These are phyloP conservation scores for Sphagnum fallax DNA, from an alignment of 228 moss, liverwort and hornwort genomes.

Conservation along the genomic window DNA sequence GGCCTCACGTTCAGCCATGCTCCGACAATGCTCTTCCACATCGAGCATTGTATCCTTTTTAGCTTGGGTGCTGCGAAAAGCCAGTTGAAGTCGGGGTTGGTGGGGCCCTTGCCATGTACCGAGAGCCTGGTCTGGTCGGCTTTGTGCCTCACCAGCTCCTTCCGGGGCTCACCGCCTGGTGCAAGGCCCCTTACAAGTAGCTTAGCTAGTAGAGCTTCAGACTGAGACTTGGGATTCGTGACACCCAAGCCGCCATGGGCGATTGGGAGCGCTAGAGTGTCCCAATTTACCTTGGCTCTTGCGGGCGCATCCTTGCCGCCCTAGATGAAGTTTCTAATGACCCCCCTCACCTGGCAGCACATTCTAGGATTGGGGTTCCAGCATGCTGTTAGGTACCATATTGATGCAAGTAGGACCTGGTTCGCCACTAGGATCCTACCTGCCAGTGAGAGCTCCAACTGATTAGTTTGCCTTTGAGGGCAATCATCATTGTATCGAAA, in stretches of 20 bases:
- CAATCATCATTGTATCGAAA: not conserved
- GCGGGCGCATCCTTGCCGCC: too few species aligned
- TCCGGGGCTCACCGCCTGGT: too few species aligned
- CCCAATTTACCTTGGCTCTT: too few species aligned
- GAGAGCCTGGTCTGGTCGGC: not conserved
- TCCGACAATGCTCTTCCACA: not conserved
- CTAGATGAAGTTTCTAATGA: not conserved
- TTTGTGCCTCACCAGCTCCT: too few species aligned
- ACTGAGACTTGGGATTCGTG: too few species aligned
- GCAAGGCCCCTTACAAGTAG: too few species aligned
- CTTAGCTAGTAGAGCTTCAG: too few species aligned
- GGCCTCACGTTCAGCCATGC: not conserved
- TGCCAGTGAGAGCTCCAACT: not conserved
- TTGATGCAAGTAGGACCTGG: not conserved
- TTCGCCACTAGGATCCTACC: not conserved
- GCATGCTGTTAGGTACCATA: not conserved
- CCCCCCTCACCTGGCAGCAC: too few species aligned
- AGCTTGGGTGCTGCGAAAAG: not conserved
- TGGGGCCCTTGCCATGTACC: too few species aligned
- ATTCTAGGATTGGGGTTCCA: not conserved
- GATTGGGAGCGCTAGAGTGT: too few species aligned
- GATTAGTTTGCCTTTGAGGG: not conserved
- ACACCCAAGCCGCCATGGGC: too few species aligned
- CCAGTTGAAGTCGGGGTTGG: not conserved
- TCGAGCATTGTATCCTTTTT: not conserved